A percentile compares a stretch with the other conserved stretches of the same genome.
These are phyloP conservation scores for Neopestalotiopsis rosae DNA, from an alignment of 2,329 filamentous ascomycete genomes.

Conservation along the genomic window DNA sequence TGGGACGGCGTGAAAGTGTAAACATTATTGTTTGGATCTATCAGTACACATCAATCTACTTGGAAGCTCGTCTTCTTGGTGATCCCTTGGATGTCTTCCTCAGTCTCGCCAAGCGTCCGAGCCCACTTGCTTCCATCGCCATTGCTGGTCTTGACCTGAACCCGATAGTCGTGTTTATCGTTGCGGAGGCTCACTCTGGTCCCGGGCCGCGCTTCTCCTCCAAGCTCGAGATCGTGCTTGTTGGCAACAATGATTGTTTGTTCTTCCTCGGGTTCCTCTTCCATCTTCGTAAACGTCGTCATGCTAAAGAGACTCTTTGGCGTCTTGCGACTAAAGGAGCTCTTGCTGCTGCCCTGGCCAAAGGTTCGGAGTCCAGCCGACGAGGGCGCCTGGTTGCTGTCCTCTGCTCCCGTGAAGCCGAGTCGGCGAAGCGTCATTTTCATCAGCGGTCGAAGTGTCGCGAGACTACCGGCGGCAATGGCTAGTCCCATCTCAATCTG, in stretches of 20 bases:
- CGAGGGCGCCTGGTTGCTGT: background rate
- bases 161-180: background rate
- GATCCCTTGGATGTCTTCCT: background rate
- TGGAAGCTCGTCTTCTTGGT: slow-evolving; percentile 8
- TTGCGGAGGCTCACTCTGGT: background rate
- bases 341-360: slow-evolving; percentile 10
- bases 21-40: background rate
- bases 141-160: background rate
- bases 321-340: slow-evolving; percentile 8
- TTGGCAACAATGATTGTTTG: background rate
- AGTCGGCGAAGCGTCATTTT: background rate
- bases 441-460: slow-evolving; percentile 35
- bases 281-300: slow-evolving; percentile 16
- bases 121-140: background rate
- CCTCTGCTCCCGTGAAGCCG: background rate
- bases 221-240: background rate
- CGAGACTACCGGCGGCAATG: slow-evolving; percentile 35
- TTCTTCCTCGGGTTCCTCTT: slow-evolving; percentile 1
- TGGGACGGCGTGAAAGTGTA: background rate
- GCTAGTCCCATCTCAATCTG: slow-evolving; percentile 37
- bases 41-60: background rate
- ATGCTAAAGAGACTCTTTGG: slow-evolving; percentile 14
- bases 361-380: background rate
- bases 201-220: background rate
- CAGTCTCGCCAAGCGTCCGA: background rate